Evolutionary conservation across 2,329 filamentous ascomycete species (phyloP).

Genomic region (Juglanconis juglandina): DNA sequence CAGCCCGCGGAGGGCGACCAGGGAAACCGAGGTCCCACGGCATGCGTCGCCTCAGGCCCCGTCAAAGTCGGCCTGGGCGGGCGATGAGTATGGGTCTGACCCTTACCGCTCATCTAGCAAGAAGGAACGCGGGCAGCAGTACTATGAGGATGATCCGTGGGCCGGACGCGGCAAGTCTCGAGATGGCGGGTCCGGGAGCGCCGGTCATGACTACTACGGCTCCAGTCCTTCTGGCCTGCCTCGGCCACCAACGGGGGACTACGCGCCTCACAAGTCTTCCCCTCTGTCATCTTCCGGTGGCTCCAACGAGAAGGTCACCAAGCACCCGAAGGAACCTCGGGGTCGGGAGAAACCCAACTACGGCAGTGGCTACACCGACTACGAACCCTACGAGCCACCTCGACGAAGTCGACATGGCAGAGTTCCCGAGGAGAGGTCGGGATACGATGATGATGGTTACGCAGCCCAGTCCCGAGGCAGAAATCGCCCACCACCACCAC

Average conservation of each 20-base stretch:
- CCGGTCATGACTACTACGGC: background rate
- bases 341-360: conserved; percentile 12
- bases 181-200: background rate
- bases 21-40: conserved; percentile 6
- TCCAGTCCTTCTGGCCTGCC: background rate
- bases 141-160: conserved; percentile 9
- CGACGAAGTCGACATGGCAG: conserved; percentile 8
- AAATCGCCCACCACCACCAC: background rate
- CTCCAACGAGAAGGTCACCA: conserved; percentile 6
- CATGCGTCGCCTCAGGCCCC: conserved; percentile 4
- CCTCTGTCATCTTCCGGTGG: background rate
- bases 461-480: conserved; percentile 1
- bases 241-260: conserved; percentile 7
- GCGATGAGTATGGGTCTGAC: background rate
- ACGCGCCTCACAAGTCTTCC: conserved; percentile 3
- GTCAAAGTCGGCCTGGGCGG: conserved; percentile 6
- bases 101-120: background rate
- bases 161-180: background rate
- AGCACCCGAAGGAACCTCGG: background rate
- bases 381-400: background rate
- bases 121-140: conserved; percentile 3
- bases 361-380: background rate
- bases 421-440: conserved; percentile 2
- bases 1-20: conserved; percentile 11
- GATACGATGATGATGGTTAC: background rate